These are phyloP conservation scores for Haematococcus lacustris DNA, from an alignment of 139 green algal species.

Conservation along the genomic window DNA sequence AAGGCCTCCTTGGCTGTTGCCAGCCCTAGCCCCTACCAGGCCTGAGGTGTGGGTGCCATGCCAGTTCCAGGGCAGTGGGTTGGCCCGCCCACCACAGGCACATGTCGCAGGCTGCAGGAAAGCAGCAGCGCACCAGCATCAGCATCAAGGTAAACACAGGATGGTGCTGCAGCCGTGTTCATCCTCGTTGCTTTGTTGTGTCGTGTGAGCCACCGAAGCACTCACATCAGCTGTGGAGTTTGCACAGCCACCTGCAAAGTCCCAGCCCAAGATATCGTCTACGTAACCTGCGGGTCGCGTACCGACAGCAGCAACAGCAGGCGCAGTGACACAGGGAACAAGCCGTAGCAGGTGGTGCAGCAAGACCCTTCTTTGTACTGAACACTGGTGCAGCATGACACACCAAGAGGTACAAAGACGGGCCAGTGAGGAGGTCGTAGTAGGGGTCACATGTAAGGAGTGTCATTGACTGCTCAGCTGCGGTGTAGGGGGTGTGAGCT, in stretches of 20 bases:
- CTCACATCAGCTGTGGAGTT: too few species aligned
- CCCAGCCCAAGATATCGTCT: conserved; percentile 19
- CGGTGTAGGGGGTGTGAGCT: background rate
- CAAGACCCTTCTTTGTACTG: background rate
- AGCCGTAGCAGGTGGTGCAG: background rate
- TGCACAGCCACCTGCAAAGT: conserved; percentile 17
- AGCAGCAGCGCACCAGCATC: too few species aligned
- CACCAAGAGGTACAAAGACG: background rate
- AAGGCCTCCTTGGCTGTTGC: conserved; percentile 12
- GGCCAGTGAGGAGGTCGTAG: background rate
- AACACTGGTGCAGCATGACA: background rate
- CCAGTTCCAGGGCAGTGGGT: too few species aligned
- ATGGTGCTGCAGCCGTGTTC: too few species aligned
- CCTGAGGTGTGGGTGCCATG: conserved; percentile 14
- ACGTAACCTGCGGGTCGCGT: conserved; percentile 8
- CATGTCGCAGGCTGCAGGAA: too few species aligned
- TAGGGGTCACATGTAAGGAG: background rate
- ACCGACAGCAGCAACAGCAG: background rate
- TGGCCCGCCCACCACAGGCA: too few species aligned
- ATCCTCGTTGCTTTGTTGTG: too few species aligned
- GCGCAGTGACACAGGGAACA: background rate
- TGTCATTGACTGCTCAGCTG: background rate
- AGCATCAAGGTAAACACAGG: too few species aligned
- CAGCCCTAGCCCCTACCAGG: conserved; percentile 3
- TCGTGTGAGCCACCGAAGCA: too few species aligned